A percentile compares a stretch with the other conserved stretches of the same genome.
Conservation (phyloP, 2,329 filamentous ascomycete species). For the Dothideomycetes sp. region DNA sequence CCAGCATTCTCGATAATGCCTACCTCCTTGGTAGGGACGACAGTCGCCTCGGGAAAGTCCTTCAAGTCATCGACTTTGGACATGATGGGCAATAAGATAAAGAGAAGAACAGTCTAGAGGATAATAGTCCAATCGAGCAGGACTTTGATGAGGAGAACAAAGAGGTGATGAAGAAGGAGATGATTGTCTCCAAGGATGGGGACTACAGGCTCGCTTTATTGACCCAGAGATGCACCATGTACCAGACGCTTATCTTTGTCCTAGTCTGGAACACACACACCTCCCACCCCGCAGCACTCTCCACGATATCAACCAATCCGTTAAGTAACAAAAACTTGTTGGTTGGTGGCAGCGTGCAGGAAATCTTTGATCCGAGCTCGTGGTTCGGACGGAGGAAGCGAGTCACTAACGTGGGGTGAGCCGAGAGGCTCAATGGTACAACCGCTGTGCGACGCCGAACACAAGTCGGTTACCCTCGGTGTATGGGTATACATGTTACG, state of each 20-base stretch:
- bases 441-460: slow-evolving; percentile 3
- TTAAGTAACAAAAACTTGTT: slow-evolving; percentile 2
- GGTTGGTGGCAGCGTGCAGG: not conserved
- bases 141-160: too few relatives aligned
- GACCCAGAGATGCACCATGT: too few relatives aligned
- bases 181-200: too few relatives aligned
- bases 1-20: slow-evolving; percentile 10
- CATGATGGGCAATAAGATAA: not conserved
- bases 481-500: too few relatives aligned
- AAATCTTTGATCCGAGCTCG: not conserved
- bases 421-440: slow-evolving; percentile 1
- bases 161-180: not conserved
- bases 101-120: too few relatives aligned
- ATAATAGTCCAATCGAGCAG: too few relatives aligned
- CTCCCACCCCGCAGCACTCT: not conserved
- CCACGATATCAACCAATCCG: not conserved
- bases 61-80: slow-evolving; percentile 7
- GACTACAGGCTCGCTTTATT: too few relatives aligned
- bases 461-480: slow-evolving; percentile 1
- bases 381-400: slow-evolving; percentile 3
- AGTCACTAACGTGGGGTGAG: not conserved
- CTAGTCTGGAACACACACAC: not conserved
- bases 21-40: slow-evolving; percentile 5
- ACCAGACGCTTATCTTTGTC: too few relatives aligned
- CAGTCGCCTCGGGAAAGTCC: slow-evolving; percentile 9